A percentile compares a stretch with the other conserved stretches of the same genome.
Evolutionary conservation across 352 stramenopile species (phyloP).

Genomic region (Phytopythium helicoides): DNA sequence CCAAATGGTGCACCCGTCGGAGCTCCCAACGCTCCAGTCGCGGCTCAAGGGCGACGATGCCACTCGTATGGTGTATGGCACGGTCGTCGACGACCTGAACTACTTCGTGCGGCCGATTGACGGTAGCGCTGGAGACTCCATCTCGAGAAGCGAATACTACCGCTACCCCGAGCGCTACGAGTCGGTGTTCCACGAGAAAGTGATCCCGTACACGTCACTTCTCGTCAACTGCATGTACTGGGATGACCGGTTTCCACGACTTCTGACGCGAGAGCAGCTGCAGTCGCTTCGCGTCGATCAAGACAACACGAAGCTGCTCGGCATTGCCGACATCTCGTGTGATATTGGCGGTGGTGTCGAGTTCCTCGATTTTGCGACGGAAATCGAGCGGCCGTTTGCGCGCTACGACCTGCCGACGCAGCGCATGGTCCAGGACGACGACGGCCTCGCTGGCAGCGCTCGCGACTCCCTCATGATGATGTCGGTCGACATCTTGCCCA

Average conservation of each 20-base stretch:
- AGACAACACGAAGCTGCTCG: constrained; percentile 84
- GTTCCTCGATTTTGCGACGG: constrained; percentile 91
- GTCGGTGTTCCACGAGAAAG: constrained; percentile 86
- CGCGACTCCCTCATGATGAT: constrained; percentile 90
- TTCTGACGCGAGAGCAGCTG: constrained; percentile 92
- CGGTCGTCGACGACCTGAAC: constrained; percentile 64
- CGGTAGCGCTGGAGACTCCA: constrained; percentile 7
- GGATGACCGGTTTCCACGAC: constrained; percentile 92
- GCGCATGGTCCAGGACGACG: constrained; percentile 70
- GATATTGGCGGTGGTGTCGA: constrained; percentile 94
- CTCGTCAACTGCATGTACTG: constrained; percentile 97
- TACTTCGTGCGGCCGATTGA: constrained; percentile 66
- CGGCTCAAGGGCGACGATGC: constrained; percentile 19
- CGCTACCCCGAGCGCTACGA: constrained; percentile 90
- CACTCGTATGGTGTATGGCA: constrained; percentile 73
- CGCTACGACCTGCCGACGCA: constrained; percentile 81
- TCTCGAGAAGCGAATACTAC: constrained; percentile 86
- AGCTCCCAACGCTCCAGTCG: constrained; percentile 74
- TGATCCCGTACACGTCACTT: constrained; percentile 91
- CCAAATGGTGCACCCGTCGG: constrained; percentile 88
- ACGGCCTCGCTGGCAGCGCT: constrained; percentile 31
- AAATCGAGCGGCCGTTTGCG: constrained; percentile 94
- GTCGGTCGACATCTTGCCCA: constrained; percentile 95
- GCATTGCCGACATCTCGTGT: constrained; percentile 95
- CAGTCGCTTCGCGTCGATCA: constrained; percentile 45